Percentiles rank a stretch among this genome's conserved stretches.
Conservation (phyloP, 2,329 filamentous ascomycete genomes). For the Exophiala dermatitidis region DNA sequence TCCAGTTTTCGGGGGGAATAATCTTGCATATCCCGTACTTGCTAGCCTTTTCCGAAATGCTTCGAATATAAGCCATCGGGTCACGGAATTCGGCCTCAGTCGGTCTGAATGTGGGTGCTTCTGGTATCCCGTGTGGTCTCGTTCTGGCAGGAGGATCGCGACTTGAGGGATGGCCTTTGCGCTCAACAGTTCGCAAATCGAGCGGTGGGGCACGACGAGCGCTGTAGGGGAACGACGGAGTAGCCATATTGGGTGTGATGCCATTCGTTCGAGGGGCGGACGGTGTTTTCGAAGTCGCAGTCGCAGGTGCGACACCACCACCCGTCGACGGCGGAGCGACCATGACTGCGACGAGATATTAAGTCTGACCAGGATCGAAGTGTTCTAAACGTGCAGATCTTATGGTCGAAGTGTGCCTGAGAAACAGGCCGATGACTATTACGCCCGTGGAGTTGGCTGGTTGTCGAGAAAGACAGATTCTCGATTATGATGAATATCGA, state of each 20-base stretch:
- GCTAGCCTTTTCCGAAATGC: conserved; percentile 76
- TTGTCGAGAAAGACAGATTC: neutral
- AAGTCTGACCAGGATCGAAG: neutral
- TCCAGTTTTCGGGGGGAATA: conserved; percentile 88
- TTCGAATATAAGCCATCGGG: conserved; percentile 86
- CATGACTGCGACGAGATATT: conserved; percentile 32
- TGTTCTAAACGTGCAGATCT: neutral
- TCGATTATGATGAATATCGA: conserved; percentile 2
- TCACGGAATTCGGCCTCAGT: conserved; percentile 93
- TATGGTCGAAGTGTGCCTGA: neutral
- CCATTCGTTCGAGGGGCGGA: conserved; percentile 36
- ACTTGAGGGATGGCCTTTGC: conserved; percentile 71
- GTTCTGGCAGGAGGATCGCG: conserved; percentile 69
- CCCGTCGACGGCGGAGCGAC: conserved; percentile 39
- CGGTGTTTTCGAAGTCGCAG: conserved; percentile 19
- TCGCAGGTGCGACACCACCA: conserved; percentile 29
- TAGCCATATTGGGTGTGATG: conserved; percentile 39
- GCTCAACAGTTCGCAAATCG: conserved; percentile 83
- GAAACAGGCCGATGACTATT: neutral
- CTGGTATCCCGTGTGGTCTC: conserved; percentile 74
- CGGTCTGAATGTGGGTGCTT: conserved; percentile 84
- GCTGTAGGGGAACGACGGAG: conserved; percentile 52
- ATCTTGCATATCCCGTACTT: conserved; percentile 94
- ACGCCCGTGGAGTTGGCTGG: neutral
- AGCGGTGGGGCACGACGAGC: conserved; percentile 61